A percentile compares a stretch with the other conserved stretches of the same genome.
These are phyloP conservation scores for Trichomonascaceae sp. DNA, from an alignment of 1,139 yeast species.

Conservation along the genomic window DNA sequence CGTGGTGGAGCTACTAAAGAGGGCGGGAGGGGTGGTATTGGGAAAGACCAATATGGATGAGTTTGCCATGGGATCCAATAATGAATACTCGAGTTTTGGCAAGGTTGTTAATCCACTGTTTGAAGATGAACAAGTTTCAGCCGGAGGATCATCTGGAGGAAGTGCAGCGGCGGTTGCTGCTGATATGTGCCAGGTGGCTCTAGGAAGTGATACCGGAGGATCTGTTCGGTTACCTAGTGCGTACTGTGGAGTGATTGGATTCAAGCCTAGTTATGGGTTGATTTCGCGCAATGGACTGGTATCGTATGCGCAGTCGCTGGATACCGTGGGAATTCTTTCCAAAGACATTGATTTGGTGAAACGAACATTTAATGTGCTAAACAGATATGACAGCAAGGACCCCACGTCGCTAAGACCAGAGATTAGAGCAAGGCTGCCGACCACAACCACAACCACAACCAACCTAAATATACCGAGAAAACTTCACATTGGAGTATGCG, in stretches of 20 bases:
- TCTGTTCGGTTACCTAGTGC: conserved; percentile 88
- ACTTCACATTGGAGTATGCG: conserved; percentile 55
- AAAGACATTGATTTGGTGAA: conserved; percentile 32
- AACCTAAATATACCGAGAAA: conserved; percentile 5
- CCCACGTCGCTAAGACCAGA: conserved; percentile 52
- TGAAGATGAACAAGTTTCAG: conserved; percentile 26
- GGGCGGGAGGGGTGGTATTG: conserved; percentile 39
- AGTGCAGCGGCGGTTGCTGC: conserved; percentile 85
- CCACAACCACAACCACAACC: conserved; percentile 6
- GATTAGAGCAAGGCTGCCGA: conserved; percentile 14
- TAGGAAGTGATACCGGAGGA: conserved; percentile 98
- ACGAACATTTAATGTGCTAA: conserved; percentile 42
- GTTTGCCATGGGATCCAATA: conserved; percentile 82
- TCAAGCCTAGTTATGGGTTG: conserved; percentile 87
- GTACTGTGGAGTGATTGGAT: conserved; percentile 71
- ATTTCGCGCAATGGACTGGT: conserved; percentile 86
- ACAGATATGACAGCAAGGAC: conserved; percentile 56
- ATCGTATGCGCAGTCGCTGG: conserved; percentile 87
- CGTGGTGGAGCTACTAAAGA: conserved; percentile 40
- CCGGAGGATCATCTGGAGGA: conserved; percentile 96
- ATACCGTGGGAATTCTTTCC: conserved; percentile 79
- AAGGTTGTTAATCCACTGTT: conserved; percentile 44
- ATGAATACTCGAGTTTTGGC: conserved; percentile 46
- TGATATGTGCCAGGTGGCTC: conserved; percentile 46
- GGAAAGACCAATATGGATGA: conserved; percentile 96